Conservation (phyloP, 2,329 filamentous ascomycete genomes). For the Xylariaceae sp. region DNA sequence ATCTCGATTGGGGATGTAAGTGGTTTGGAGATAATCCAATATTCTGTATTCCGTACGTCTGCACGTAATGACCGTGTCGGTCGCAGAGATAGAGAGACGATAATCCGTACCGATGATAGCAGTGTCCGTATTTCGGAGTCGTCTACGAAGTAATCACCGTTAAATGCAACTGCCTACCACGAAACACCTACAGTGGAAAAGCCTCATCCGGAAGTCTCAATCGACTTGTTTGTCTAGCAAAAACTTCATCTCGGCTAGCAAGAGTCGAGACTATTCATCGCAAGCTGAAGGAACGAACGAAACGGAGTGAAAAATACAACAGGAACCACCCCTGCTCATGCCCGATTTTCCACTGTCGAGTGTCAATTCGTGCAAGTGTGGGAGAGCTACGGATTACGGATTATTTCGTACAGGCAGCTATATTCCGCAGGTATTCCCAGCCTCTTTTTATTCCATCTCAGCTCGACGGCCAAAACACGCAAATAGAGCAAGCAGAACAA, state of each 20-base stretch:
- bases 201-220: too few species aligned
- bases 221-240: too few species aligned
- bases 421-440: background rate
- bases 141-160: background rate
- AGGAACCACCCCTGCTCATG: too few species aligned
- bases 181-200: background rate
- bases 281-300: too few species aligned
- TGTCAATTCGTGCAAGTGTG: background rate
- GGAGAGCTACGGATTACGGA: background rate
- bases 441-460: background rate
- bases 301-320: background rate
- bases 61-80: background rate
- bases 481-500: too few species aligned
- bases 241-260: too few species aligned
- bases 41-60: background rate
- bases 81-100: background rate
- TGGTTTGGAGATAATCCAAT: too few species aligned
- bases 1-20: too few species aligned
- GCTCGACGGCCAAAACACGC: background rate
- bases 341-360: background rate
- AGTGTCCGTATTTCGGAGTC: background rate
- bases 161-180: too few species aligned
- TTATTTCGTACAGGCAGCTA: background rate
- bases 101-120: too few species aligned
- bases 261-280: too few species aligned